phyloP scores from a whole-genome alignment of 306 rosid species.

The Dalbergia cultrata region DNA sequence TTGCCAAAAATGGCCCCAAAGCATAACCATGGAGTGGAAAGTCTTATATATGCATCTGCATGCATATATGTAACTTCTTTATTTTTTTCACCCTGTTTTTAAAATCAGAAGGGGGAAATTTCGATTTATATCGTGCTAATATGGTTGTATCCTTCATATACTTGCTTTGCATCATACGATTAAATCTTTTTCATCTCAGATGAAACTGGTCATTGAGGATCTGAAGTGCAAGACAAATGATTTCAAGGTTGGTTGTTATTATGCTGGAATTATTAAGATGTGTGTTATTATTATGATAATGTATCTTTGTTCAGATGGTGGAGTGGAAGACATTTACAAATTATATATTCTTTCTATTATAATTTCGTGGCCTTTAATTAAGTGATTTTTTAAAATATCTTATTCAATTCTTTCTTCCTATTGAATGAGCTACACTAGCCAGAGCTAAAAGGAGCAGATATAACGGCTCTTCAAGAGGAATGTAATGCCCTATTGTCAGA shows the following conservation, averaged over 20 bases:
- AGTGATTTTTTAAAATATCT: slow-evolving; percentile 24
- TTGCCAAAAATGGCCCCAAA: slow-evolving; percentile 1
- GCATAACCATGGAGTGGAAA: slow-evolving; percentile 13
- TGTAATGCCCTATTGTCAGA: slow-evolving; percentile 70
- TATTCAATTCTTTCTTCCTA: slow-evolving; percentile 35
- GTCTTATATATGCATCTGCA: slow-evolving; percentile 19
- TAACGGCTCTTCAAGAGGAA: slow-evolving; percentile 75
- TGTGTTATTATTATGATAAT: slow-evolving; percentile 9
- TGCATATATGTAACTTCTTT: slow-evolving; percentile 25
- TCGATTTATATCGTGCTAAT: slow-evolving; percentile 28
- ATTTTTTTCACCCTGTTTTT: background rate
- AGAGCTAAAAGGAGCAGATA: slow-evolving; percentile 67
- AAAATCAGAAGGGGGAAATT: slow-evolving; percentile 5
- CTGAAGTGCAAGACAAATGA: slow-evolving; percentile 60
- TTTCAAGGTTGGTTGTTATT: slow-evolving; percentile 68
- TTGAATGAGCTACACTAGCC: slow-evolving; percentile 63
- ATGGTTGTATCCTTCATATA: background rate
- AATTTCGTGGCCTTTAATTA: slow-evolving; percentile 29
- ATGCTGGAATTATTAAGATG: background rate
- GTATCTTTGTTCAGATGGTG: slow-evolving; percentile 26
- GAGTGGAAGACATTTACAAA: background rate
- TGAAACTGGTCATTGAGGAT: slow-evolving; percentile 67
- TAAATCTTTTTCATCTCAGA: slow-evolving; percentile 57
- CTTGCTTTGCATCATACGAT: slow-evolving; percentile 36
- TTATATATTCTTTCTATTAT: background rate